phyloP scores from a whole-genome alignment of 2,329 filamentous ascomycete species.

The Arthrobotrys iridis region DNA sequence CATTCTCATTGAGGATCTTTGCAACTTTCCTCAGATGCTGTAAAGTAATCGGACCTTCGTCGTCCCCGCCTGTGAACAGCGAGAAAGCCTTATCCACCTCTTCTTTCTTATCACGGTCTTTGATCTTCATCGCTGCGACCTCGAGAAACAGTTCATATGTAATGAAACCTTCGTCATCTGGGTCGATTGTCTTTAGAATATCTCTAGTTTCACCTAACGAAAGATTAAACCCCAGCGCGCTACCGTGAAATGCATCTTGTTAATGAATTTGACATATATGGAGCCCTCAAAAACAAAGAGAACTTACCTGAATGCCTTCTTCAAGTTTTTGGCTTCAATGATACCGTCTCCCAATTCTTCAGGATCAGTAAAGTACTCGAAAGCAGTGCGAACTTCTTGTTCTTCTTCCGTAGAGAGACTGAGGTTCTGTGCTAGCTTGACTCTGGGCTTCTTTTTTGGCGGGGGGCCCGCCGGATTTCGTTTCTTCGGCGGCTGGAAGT shows the following conservation, averaged over 20 bases:
- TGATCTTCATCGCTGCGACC: slow-evolving; percentile 86
- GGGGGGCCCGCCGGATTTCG: slow-evolving; percentile 10
- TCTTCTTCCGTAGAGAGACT: slow-evolving; percentile 44
- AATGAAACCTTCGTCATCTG: slow-evolving; percentile 79
- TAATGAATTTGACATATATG: neutral
- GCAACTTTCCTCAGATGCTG: slow-evolving; percentile 81
- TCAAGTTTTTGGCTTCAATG: slow-evolving; percentile 73
- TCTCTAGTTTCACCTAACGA: slow-evolving; percentile 75
- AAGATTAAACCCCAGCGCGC: slow-evolving; percentile 82
- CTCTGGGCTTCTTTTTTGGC: slow-evolving; percentile 39
- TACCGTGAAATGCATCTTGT: slow-evolving; percentile 60
- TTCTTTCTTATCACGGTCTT: slow-evolving; percentile 68
- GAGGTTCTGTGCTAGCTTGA: slow-evolving; percentile 51
- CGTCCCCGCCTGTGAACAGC: slow-evolving; percentile 75
- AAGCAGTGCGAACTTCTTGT: slow-evolving; percentile 38
- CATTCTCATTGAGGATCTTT: slow-evolving; percentile 81
- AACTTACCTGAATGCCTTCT: slow-evolving; percentile 75
- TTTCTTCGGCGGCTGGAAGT: slow-evolving; percentile 45
- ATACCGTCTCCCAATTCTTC: slow-evolving; percentile 74
- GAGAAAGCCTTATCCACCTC: slow-evolving; percentile 85
- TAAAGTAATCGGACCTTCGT: slow-evolving; percentile 76
- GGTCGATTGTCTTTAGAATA: slow-evolving; percentile 83
- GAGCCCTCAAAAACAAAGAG: neutral
- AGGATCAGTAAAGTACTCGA: slow-evolving; percentile 45
- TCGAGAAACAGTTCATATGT: slow-evolving; percentile 84